phyloP scores from a whole-genome alignment of 2,329 filamentous ascomycete species.

The Arthrobotrys sphaeroides region DNA sequence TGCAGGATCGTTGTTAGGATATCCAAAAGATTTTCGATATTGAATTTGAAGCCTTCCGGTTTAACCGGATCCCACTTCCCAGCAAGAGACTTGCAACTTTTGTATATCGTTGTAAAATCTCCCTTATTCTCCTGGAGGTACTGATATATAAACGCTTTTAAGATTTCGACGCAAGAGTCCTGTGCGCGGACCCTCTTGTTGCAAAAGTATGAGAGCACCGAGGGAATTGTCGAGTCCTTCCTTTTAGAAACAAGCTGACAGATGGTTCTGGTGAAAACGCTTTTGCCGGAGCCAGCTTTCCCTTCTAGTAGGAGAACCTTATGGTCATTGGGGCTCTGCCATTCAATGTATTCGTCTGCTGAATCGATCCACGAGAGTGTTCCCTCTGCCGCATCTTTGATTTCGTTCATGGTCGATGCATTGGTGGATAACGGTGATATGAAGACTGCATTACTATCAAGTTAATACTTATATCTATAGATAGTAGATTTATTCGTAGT shows the following conservation, averaged over 20 bases:
- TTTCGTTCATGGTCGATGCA: conserved; percentile 16
- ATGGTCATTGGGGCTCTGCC: background rate
- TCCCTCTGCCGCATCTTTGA: conserved; percentile 20
- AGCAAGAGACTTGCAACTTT: background rate
- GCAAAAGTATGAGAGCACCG: conserved; percentile 22
- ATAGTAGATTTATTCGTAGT: background rate
- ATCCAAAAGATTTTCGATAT: background rate
- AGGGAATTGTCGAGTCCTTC: background rate
- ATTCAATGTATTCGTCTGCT: background rate
- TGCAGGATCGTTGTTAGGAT: conserved; percentile 7
- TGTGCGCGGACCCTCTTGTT: conserved; percentile 17
- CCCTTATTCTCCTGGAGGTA: conserved; percentile 16
- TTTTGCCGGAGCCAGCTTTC: conserved; percentile 30
- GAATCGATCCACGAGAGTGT: conserved; percentile 19
- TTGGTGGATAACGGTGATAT: background rate
- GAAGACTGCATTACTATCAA: conserved; percentile 10
- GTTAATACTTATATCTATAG: background rate
- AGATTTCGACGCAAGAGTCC: conserved; percentile 5
- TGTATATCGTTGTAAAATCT: conserved; percentile 12
- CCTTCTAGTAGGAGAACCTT: conserved; percentile 21
- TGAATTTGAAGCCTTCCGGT: background rate
- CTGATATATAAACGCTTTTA: conserved; percentile 19
- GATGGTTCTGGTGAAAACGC: conserved; percentile 29
- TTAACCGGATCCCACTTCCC: conserved; percentile 6
- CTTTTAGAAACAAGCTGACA: background rate